Conservation (phyloP, 768 basidiomycete species). For the Suillus americanus region DNA sequence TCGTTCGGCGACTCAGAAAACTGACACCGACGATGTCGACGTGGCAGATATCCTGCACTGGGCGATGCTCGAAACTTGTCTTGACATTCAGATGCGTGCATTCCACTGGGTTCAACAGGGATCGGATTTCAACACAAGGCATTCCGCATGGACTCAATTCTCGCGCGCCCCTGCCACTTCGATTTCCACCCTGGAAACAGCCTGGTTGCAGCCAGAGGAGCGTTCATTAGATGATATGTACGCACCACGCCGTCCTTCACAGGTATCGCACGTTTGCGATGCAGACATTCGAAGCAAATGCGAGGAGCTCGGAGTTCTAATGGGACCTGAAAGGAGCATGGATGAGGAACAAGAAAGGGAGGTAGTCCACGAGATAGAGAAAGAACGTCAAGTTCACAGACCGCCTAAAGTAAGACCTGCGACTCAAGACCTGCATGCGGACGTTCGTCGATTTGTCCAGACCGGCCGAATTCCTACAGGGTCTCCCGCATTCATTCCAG, state of each 20-base stretch:
- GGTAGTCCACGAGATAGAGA: slow-evolving; percentile 43
- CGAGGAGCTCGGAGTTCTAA: slow-evolving; percentile 14
- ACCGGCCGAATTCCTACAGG: slow-evolving; percentile 24
- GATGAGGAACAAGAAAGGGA: slow-evolving; percentile 54
- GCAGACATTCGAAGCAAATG: slow-evolving; percentile 17
- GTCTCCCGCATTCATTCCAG: slow-evolving; percentile 23
- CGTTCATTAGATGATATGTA: slow-evolving; percentile 38
- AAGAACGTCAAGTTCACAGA: slow-evolving; percentile 39
- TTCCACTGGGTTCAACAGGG: too few species aligned
- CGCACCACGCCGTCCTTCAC: background rate
- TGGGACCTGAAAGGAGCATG: slow-evolving; percentile 22
- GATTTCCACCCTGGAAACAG: slow-evolving; percentile 2
- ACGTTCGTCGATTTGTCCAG: slow-evolving; percentile 25
- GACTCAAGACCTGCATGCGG: slow-evolving; percentile 21
- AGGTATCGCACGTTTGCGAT: background rate
- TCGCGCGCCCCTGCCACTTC: background rate
- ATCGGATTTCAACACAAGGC: too few species aligned
- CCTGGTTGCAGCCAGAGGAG: slow-evolving; percentile 43
- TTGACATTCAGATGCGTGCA: too few species aligned
- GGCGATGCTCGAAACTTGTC: too few species aligned
- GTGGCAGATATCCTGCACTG: too few species aligned
- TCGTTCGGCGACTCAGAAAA: too few species aligned
- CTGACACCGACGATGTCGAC: too few species aligned
- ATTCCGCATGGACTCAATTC: too few species aligned
- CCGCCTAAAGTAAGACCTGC: slow-evolving; percentile 27